Evolutionary conservation across 2,329 filamentous ascomycete genomes (phyloP), one percentile per base, ranked within the genome.

Genomic region (Trichoderma pleuroti): DNA sequence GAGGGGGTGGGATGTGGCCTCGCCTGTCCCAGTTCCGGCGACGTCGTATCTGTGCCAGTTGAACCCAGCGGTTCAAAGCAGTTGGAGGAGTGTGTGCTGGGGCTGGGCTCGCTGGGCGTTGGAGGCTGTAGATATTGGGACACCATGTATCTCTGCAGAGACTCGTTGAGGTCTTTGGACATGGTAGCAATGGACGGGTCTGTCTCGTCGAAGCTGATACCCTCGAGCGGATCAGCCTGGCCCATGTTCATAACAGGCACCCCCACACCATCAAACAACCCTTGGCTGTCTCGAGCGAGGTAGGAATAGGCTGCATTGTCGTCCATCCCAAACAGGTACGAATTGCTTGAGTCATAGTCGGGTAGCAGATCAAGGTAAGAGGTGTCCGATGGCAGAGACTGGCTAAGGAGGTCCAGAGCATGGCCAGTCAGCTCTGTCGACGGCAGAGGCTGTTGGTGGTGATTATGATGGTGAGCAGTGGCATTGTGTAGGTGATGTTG

Each of bases 301-400:
- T 62, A 14, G n/a, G 42, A 18, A 49, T 42, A 34, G 0, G 39
- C 18, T 9, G 16, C 57, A 10, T 72, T 72, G 30, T 70, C 52
- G 1, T 73, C 52, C 9, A 70, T 61, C 5, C 21, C 54, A 36
- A 75, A 70, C 24, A 76, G 57, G 26, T 74, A 30, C 72, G 14
- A 75, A 71, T 11, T 70, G 32, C 11, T 42, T 30, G 34, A 39
- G 12, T n/a, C 28, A 18, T 71, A 65, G 39, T 73, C 71, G 21
- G 71, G 66, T 7, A 82, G 72, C 26, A 85, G 72, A 72, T 83
- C 81, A 61, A 83, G 76, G 64, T 82, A 81, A 54, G 79, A 78
- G 30, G 81, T 67, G 72, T 78, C 77, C 18, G 74, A 70, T 26
- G 74, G 69, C 71, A 74, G 74, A 7, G 74, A 42, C 18, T 76